These are phyloP conservation scores for Naganishia friedmannii DNA, from an alignment of 768 basidiomycete species.

Conservation along the genomic window DNA sequence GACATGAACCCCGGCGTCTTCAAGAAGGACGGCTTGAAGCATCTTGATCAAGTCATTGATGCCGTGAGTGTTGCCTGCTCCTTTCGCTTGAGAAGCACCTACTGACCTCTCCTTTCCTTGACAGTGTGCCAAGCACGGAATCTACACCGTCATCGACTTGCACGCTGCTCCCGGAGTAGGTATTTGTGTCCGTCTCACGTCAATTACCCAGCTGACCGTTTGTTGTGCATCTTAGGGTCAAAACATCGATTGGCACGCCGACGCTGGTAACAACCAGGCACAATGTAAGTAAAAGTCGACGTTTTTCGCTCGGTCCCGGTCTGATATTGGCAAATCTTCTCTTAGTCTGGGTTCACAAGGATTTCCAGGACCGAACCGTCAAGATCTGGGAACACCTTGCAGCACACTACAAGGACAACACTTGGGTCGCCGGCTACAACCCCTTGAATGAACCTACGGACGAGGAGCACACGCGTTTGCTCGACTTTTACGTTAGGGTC, in stretches of 20 bases:
- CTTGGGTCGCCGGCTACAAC: conserved; percentile 84
- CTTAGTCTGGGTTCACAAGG: conserved; percentile 81
- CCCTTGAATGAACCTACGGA: conserved; percentile 82
- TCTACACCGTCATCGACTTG: conserved; percentile 73
- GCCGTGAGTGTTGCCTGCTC: conserved; percentile 44
- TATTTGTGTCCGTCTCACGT: neutral
- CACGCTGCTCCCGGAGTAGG: conserved; percentile 60
- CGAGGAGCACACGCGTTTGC: conserved; percentile 62
- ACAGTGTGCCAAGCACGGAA: conserved; percentile 67
- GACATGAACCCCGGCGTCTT: conserved; percentile 76
- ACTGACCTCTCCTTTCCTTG: neutral
- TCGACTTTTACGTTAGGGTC: conserved; percentile 67
- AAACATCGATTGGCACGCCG: conserved; percentile 70
- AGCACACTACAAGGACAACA: conserved; percentile 69
- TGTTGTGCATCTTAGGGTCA: conserved; percentile 37
- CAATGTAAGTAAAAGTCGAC: neutral
- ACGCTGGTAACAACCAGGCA: conserved; percentile 51
- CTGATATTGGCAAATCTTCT: neutral
- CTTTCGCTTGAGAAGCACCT: neutral
- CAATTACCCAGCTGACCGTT: neutral
- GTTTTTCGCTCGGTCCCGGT: neutral
- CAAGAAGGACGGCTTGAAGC: conserved; percentile 71
- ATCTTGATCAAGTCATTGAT: conserved; percentile 76
- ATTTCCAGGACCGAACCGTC: conserved; percentile 74
- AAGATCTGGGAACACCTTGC: conserved; percentile 78